These are phyloP conservation scores for Phytophthora pluvialis DNA, from an alignment of 352 stramenopile genomes.

Conservation along the genomic window DNA sequence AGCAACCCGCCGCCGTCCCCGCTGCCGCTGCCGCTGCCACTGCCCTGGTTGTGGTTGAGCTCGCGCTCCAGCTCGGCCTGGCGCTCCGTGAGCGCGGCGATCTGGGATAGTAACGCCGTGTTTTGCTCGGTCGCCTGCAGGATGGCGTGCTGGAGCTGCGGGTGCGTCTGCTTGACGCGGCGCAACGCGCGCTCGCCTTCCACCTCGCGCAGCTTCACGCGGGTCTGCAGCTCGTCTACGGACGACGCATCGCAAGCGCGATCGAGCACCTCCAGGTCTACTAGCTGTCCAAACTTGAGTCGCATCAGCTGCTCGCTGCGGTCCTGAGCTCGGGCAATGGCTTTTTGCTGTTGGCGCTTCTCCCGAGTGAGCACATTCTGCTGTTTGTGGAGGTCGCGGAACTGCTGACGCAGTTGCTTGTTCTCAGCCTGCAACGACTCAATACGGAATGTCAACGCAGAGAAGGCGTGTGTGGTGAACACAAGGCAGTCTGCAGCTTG, in stretches of 20 bases:
- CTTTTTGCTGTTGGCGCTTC: conserved; percentile 75
- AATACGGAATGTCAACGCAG: conserved; percentile 74
- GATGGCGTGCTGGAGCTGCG: conserved; percentile 75
- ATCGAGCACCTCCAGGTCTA: conserved; percentile 91
- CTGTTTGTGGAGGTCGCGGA: conserved; percentile 90
- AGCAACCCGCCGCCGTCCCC: conserved; percentile 44
- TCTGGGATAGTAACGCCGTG: conserved; percentile 77
- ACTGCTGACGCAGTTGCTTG: conserved; percentile 84
- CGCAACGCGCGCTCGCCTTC: conserved; percentile 64
- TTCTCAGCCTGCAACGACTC: conserved; percentile 86
- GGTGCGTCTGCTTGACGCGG: conserved; percentile 54
- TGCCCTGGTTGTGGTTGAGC: conserved; percentile 67
- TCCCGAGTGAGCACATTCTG: conserved; percentile 83
- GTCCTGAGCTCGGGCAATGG: conserved; percentile 63
- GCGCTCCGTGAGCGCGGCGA: conserved; percentile 77
- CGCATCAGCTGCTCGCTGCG: conserved; percentile 83
- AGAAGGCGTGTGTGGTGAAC: conserved; percentile 70
- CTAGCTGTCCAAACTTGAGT: conserved; percentile 82
- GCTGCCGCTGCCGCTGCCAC: conserved; percentile 35
- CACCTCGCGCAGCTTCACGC: conserved; percentile 78
- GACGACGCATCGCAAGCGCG: conserved; percentile 79
- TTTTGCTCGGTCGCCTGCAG: conserved; percentile 86
- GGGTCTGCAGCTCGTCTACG: conserved; percentile 71
- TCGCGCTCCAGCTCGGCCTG: conserved; percentile 88
- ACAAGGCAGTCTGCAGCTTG: conserved; percentile 67